Evolutionary conservation across 192 early-diverging fungal species (phyloP).

Genomic region (Umbelopsis sp.): DNA sequence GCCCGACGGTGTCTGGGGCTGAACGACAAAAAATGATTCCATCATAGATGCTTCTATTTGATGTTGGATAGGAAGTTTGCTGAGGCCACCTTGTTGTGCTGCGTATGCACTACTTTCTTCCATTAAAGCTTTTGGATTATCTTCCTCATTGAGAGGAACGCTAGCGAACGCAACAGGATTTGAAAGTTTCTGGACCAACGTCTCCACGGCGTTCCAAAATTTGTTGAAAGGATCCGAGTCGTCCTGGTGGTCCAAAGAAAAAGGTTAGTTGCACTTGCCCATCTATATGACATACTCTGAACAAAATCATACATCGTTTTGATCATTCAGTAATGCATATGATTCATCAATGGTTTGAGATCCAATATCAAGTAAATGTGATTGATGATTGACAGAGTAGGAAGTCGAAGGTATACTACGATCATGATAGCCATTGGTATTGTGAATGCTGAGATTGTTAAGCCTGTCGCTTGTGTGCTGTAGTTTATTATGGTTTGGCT

Average conservation of each 20-base stretch:
- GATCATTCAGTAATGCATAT: constrained; percentile 27
- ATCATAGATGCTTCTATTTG: constrained; percentile 40
- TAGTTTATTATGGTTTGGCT: neutral
- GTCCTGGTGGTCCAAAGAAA: constrained; percentile 39
- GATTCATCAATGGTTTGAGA: constrained; percentile 32
- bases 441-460: neutral
- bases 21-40: constrained; percentile 57
- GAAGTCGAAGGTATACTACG: neutral
- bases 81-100: neutral
- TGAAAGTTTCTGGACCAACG: constrained; percentile 70
- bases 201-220: constrained; percentile 79
- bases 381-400: neutral
- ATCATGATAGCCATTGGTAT: neutral
- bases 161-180: constrained; percentile 66
- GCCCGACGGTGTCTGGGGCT: constrained; percentile 2
- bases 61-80: neutral
- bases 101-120: neutral
- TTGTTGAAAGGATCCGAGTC: constrained; percentile 85
- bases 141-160: constrained; percentile 50
- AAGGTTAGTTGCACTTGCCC: neutral
- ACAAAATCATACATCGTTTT: constrained; percentile 3
- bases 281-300: neutral
- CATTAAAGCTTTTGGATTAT: constrained; percentile 26
- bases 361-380: neutral
- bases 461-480: neutral